Evolutionary conservation across 139 green algal species (phyloP), one percentile per base, ranked within the genome.

Genomic region (Coelastrella sp.): DNA sequence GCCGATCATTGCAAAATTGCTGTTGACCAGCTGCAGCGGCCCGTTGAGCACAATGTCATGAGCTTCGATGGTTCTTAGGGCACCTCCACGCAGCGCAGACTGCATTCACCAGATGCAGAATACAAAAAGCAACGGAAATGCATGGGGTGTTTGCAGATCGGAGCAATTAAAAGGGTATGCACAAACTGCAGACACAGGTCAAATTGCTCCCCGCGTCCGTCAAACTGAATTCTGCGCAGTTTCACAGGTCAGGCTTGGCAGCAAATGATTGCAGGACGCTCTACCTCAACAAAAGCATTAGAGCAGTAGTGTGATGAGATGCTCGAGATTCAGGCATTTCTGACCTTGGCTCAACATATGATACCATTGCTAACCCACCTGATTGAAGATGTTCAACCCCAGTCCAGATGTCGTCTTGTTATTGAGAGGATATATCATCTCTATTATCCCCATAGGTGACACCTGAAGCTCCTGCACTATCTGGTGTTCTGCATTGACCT

Each of bases 391-490:
- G 30, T 83, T 27, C 1, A 74, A 13, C 0, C 87, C 76, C 21
- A 85, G 51, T 2, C 84, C 35, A 19, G 2, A 13, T 6, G 50
- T 5, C 6, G 74, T 88, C 27, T 53, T 13, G 8, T 64, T 35
- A n/a, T 73, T 80, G 5, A 60, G 63, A 2, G 87, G 87, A 40
- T 87, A 66, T 30, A 90, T 90, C 34, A 83, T 68, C 53, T 69
- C 69, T 11, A 87, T 84, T 2, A 88, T 59, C 1, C 76, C 87
- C 53, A 87, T 82, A 13, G 87, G 87, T 45, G 83, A 83, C 30
- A 87, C 34, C 62, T 90, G 83, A 30, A 90, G 40, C 45, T 90
- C 86, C 50, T 60, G 84, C n/a, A 90, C 60, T 2, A 85, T 45
- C 7, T 1, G 13, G 48, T 48, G 45, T 3, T 85, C 79, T 8